Conservation (phyloP, 768 basidiomycete genomes). For the Termitomyces sp. region DNA sequence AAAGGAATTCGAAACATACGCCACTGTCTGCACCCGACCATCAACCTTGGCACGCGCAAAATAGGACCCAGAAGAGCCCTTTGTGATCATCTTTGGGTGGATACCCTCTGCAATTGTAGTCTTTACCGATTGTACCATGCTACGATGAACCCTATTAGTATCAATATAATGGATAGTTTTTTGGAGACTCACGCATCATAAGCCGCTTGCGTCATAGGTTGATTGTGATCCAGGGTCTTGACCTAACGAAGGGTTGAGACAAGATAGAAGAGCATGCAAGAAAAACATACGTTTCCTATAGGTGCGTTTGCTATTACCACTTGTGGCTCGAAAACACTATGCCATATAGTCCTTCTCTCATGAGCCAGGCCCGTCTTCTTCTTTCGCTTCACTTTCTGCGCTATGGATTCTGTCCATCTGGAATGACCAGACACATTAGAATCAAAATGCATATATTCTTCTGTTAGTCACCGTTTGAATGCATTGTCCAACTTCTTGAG, state of each 20-base stretch:
- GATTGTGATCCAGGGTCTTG: constrained; percentile 79
- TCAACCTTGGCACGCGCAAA: constrained; percentile 84
- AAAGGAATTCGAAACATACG: constrained; percentile 42
- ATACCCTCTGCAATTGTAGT: constrained; percentile 69
- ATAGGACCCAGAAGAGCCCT: constrained; percentile 88
- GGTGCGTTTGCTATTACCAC: constrained; percentile 27
- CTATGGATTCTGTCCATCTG: constrained; percentile 85
- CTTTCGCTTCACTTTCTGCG: constrained; percentile 79
- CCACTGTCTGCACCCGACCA: constrained; percentile 71
- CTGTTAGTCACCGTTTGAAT: constrained; percentile 60
- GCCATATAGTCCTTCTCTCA: constrained; percentile 68
- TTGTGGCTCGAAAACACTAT: constrained; percentile 74
- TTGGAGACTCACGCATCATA: constrained; percentile 55
- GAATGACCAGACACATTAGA: background rate
- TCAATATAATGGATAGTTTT: background rate
- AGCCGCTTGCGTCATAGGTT: constrained; percentile 67
- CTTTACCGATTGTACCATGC: constrained; percentile 59
- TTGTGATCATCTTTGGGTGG: constrained; percentile 87
- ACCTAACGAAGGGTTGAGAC: constrained; percentile 27
- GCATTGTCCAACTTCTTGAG: constrained; percentile 74
- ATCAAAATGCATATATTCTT: background rate
- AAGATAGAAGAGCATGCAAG: background rate
- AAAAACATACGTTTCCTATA: constrained; percentile 30
- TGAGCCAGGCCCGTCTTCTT: constrained; percentile 63
- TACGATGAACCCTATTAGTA: constrained; percentile 20